These are phyloP conservation scores for Debaryomyces tyrocola DNA, from an alignment of 805 yeast species.

Conservation along the genomic window DNA sequence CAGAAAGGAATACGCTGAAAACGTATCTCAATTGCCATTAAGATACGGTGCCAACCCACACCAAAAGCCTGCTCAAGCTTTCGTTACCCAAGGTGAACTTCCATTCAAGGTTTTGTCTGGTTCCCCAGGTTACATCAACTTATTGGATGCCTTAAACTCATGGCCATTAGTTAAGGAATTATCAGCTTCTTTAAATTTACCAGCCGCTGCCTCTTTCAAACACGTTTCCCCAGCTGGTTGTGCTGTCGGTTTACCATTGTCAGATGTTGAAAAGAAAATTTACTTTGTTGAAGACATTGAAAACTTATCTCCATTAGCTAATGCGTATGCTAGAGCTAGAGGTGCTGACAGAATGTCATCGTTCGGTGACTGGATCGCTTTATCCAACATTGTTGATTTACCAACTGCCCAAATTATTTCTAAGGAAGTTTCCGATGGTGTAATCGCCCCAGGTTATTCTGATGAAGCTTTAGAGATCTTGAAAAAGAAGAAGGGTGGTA, in stretches of 20 bases:
- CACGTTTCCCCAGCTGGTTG: conserved; percentile 99
- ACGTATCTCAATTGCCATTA: conserved; percentile 82
- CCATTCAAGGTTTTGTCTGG: conserved; percentile 95
- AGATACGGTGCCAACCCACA: conserved; percentile 99
- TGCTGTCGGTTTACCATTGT: conserved; percentile 92
- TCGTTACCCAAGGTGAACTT: conserved; percentile 77
- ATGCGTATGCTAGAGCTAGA: conserved; percentile 98
- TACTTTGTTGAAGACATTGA: conserved; percentile 95
- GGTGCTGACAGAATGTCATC: conserved; percentile 99
- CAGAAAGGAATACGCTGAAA: conserved; percentile 95
- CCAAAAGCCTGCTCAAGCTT: conserved; percentile 99
- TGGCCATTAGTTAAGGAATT: conserved; percentile 99
- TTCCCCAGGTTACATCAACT: conserved; percentile 96
- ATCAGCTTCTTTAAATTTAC: conserved; percentile 88
- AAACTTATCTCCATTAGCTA: conserved; percentile 93
- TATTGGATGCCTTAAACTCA: conserved; percentile 94
- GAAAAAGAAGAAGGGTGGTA: conserved; percentile 93
- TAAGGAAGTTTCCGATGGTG: conserved; percentile 97
- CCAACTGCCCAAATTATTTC: conserved; percentile 97
- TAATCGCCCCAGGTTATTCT: conserved; percentile 95
- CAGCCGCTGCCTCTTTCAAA: conserved; percentile 98
- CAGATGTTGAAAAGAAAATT: conserved; percentile 89
- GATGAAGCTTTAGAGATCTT: conserved; percentile 89
- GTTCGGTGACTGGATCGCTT: conserved; percentile 97
- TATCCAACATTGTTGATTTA: conserved; percentile 92